These are phyloP conservation scores for Ophiocordyceps polyrhachis-furcata DNA, from an alignment of 2,329 filamentous ascomycete genomes.

Conservation along the genomic window DNA sequence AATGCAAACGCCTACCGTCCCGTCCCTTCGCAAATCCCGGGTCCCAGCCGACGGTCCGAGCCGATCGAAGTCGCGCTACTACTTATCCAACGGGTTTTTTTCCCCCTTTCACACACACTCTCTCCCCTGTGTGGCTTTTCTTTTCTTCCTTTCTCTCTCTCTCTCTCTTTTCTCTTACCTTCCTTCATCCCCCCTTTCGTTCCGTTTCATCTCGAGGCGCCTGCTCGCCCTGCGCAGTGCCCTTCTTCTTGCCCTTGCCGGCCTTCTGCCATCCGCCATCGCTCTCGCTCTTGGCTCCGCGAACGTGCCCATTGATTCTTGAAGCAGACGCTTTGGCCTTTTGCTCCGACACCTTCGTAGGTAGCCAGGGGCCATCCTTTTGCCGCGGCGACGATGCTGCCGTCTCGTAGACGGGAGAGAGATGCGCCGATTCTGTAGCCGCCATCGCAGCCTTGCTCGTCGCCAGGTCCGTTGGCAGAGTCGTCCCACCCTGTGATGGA, in stretches of 20 bases:
- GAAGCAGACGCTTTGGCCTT: constrained; percentile 7
- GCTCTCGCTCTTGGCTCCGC: constrained; percentile 35
- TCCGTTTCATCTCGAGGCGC: constrained; percentile 39
- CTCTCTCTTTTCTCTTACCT: not conserved
- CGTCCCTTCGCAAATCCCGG: not conserved
- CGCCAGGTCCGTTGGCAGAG: constrained; percentile 37
- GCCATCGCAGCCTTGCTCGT: constrained; percentile 23
- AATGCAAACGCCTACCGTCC: not conserved
- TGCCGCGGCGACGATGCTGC: constrained; percentile 52
- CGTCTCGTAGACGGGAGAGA: constrained; percentile 60
- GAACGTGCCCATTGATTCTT: constrained; percentile 33
- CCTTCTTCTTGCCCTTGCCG: constrained; percentile 28
- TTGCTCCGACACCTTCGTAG: constrained; percentile 12
- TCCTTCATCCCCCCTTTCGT: constrained; percentile 39
- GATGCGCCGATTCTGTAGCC: constrained; percentile 24
- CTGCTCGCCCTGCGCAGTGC: constrained; percentile 29
- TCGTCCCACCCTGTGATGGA: constrained; percentile 26
- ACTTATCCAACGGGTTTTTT: constrained; percentile 3
- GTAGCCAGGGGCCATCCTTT: constrained; percentile 20
- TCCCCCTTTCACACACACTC: constrained; percentile 4
- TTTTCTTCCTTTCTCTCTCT: not conserved
- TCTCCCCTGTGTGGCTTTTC: not conserved
- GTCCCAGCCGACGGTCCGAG: not conserved
- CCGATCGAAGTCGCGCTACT: not conserved
- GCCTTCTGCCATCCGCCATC: constrained; percentile 41